Evolutionary conservation across 495 filamentous ascomycete species (phyloP).

Genomic region (Penicillium waksmanii): DNA sequence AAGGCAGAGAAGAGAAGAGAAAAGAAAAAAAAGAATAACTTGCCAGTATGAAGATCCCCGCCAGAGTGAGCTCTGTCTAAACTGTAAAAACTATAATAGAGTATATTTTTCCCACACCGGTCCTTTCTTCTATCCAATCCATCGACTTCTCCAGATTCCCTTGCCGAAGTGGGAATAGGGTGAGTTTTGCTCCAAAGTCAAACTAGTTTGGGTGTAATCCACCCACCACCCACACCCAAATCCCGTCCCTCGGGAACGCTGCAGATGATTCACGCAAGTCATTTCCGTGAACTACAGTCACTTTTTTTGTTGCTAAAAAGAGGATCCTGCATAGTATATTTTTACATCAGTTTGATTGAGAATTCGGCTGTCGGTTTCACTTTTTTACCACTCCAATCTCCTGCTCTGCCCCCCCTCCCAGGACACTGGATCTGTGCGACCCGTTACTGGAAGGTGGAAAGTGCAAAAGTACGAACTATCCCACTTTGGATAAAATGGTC

Average conservation of each 20-base stretch:
- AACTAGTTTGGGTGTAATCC: neutral
- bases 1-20: neutral
- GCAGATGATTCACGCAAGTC: neutral
- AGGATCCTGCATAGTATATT: neutral
- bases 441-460: neutral
- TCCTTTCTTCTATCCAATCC: neutral
- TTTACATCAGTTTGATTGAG: neutral
- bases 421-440: neutral
- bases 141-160: neutral
- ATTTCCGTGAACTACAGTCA: neutral
- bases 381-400: neutral
- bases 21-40: neutral
- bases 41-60: neutral
- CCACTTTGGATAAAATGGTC: slow-evolving; percentile 8
- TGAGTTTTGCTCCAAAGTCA: neutral
- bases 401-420: neutral
- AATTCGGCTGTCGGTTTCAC: neutral
- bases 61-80: neutral
- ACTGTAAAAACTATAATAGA: neutral
- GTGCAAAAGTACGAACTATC: slow-evolving; percentile 24
- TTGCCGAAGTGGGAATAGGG: neutral
- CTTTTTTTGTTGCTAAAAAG: neutral
- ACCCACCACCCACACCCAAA: neutral
- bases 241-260: slow-evolving; percentile 1
- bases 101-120: neutral